These are phyloP conservation scores for Globisporangium canariense DNA, from an alignment of 352 stramenopile species.

Conservation along the genomic window DNA sequence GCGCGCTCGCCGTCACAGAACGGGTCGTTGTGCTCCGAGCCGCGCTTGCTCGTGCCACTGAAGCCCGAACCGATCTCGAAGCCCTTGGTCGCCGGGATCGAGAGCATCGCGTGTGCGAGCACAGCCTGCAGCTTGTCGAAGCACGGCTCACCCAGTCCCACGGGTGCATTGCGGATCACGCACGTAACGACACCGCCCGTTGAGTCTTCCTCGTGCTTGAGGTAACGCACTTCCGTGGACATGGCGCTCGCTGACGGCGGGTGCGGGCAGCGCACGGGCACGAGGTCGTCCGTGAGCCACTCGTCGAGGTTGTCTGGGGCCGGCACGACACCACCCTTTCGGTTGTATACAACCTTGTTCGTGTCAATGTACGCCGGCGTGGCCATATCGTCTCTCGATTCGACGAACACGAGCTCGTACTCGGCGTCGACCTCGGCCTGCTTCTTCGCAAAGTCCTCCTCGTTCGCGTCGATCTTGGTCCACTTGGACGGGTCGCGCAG, in stretches of 20 bases:
- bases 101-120: constrained; percentile 98
- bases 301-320: constrained; percentile 48
- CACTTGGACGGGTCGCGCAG: constrained; percentile 69
- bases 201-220: constrained; percentile 89
- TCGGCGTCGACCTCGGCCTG: constrained; percentile 58
- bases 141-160: constrained; percentile 96
- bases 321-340: constrained; percentile 58
- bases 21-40: constrained; percentile 98
- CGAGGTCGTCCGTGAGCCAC: constrained; percentile 82
- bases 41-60: constrained; percentile 93
- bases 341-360: constrained; percentile 90
- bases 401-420: constrained; percentile 77
- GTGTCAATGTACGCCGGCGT: constrained; percentile 91
- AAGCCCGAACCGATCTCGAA: constrained; percentile 98
- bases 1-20: constrained; percentile 81
- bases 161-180: constrained; percentile 95
- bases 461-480: constrained; percentile 35
- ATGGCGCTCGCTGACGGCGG: constrained; percentile 91
- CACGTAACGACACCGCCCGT: constrained; percentile 95
- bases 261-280: constrained; percentile 95
- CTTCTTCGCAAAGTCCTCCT: constrained; percentile 32
- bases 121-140: constrained; percentile 99
- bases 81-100: constrained; percentile 98
- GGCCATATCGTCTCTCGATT: constrained; percentile 42
- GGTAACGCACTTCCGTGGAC: constrained; percentile 92